These are phyloP conservation scores for Aspergillus heteromorphus DNA, from an alignment of 495 filamentous ascomycete genomes.

Conservation along the genomic window DNA sequence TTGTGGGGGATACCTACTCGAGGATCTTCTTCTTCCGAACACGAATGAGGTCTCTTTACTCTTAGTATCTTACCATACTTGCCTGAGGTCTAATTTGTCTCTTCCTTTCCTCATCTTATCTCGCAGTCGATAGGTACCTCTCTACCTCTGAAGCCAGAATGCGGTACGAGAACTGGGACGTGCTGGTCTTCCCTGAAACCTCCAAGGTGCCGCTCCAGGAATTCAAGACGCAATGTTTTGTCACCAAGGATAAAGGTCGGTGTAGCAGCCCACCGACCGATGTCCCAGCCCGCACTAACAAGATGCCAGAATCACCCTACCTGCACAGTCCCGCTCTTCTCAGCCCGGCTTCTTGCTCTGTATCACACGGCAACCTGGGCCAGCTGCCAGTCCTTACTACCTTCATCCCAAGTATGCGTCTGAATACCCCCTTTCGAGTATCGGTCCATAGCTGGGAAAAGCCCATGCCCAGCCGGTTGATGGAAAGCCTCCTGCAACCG, in stretches of 20 bases:
- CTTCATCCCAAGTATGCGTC: conserved; percentile 65
- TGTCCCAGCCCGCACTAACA: too few species aligned
- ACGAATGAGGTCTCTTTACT: conserved; percentile 13
- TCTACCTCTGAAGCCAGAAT: conserved; percentile 36
- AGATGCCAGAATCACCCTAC: conserved; percentile 29
- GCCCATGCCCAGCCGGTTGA: conserved; percentile 56
- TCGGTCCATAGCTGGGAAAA: conserved; percentile 80
- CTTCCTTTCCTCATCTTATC: conserved; percentile 17
- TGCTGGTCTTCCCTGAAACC: conserved; percentile 68
- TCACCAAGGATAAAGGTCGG: conserved; percentile 60
- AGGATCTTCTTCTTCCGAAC: conserved; percentile 5
- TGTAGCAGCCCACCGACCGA: neutral
- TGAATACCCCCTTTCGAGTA: conserved; percentile 60
- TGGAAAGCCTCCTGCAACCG: conserved; percentile 55
- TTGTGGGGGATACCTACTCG: neutral
- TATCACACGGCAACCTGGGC: conserved; percentile 28
- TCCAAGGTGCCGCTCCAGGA: conserved; percentile 71
- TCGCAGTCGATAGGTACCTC: conserved; percentile 6
- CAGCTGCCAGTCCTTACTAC: conserved; percentile 67
- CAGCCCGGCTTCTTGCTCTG: conserved; percentile 21
- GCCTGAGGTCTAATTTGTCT: conserved; percentile 5
- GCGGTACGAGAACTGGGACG: conserved; percentile 83
- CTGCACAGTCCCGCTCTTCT: conserved; percentile 28
- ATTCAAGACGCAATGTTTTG: conserved; percentile 79
- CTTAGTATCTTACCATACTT: conserved; percentile 14